A percentile compares a stretch with the other conserved stretches of the same genome.
These are phyloP conservation scores for Penicillium chermesinum DNA, from an alignment of 495 filamentous ascomycete genomes.

Conservation along the genomic window DNA sequence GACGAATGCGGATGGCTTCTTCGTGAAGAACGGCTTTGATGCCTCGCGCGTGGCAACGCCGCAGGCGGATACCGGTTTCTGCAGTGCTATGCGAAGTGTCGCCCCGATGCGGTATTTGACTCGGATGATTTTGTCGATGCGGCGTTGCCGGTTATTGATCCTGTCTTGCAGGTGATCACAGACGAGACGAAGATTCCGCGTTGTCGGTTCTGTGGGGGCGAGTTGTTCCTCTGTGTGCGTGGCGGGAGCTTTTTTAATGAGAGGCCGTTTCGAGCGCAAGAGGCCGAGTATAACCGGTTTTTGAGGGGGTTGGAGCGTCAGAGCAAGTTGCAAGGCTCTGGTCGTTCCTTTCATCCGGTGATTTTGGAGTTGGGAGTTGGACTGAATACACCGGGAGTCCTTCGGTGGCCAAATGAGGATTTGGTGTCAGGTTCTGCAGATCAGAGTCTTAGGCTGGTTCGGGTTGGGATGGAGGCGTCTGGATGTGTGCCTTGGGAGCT, in stretches of 20 bases:
- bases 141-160: constrained; percentile 16
- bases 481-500: constrained; percentile 23
- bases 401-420: constrained; percentile 26
- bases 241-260: constrained; percentile 21
- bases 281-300: constrained; percentile 13
- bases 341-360: constrained; percentile 1
- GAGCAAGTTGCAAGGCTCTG: neutral
- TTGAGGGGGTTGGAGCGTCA: constrained; percentile 1
- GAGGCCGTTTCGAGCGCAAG: constrained; percentile 10
- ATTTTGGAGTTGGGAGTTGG: constrained; percentile 26
- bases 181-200: constrained; percentile 12
- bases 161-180: constrained; percentile 13
- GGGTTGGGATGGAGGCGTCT: constrained; percentile 20
- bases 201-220: constrained; percentile 18
- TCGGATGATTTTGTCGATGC: constrained; percentile 15
- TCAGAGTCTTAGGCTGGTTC: constrained; percentile 12
- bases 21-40: constrained; percentile 19
- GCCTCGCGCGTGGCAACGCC: constrained; percentile 14
- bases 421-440: constrained; percentile 9
- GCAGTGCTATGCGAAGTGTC: constrained; percentile 21
- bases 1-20: constrained; percentile 22
- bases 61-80: constrained; percentile 20
- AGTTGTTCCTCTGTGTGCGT: constrained; percentile 19
- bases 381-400: constrained; percentile 23
- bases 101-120: constrained; percentile 15